Conservation (phyloP, 2,329 filamentous ascomycete species). For the Pochonia chlamydosporia region DNA sequence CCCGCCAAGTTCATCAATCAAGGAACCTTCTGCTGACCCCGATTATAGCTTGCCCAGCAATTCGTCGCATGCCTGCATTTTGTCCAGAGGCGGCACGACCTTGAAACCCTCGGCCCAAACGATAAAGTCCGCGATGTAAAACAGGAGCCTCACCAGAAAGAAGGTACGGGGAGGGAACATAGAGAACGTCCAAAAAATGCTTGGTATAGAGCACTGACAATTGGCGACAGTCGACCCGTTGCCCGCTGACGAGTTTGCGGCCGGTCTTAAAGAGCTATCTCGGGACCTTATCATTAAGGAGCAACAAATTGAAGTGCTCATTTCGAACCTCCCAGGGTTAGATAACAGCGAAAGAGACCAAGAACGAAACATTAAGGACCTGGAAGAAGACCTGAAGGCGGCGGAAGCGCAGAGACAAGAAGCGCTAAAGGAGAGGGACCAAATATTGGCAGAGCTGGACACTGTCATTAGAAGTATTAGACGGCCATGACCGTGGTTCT, state of each 20-base stretch:
- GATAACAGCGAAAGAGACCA: conserved; percentile 76
- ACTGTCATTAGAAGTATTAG: conserved; percentile 54
- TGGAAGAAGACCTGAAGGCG: conserved; percentile 59
- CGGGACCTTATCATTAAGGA: conserved; percentile 73
- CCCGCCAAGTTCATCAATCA: not conserved
- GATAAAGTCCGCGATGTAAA: conserved; percentile 57
- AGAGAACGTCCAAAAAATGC: not conserved
- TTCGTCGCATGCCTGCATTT: conserved; percentile 63
- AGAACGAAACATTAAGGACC: conserved; percentile 56
- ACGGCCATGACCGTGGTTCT: conserved; percentile 41
- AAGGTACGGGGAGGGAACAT: conserved; percentile 32
- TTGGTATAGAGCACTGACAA: not conserved
- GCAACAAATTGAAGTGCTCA: conserved; percentile 75
- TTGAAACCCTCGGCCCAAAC: conserved; percentile 50
- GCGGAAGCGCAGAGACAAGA: conserved; percentile 58
- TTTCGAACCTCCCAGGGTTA: conserved; percentile 69
- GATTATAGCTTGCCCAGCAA: conserved; percentile 56
- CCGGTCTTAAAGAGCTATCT: conserved; percentile 66
- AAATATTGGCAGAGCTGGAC: conserved; percentile 55
- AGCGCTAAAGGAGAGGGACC: conserved; percentile 58
- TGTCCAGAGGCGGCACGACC: conserved; percentile 62
- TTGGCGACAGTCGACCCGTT: conserved; percentile 50
- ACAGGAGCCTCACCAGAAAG: conserved; percentile 44
- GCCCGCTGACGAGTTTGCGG: conserved; percentile 57
- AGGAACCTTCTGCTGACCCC: not conserved